Base-by-base conservation (phyloP, 805 yeast species). In the Diddensiella caesifluorescens region DNA sequence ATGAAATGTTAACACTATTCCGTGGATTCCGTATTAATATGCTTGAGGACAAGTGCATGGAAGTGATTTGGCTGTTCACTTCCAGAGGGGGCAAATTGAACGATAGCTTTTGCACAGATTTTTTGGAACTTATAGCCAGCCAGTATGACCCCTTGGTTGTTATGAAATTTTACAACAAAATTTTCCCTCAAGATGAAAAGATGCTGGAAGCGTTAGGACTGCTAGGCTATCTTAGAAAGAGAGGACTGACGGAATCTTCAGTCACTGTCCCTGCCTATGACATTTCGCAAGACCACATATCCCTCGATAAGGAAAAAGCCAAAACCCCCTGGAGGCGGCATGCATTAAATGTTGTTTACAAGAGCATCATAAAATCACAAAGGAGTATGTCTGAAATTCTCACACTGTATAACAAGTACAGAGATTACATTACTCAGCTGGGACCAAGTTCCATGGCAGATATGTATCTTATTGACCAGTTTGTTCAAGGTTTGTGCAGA, bases 1-100 rank as follows among this genome's bases (percentile, higher is more conserved):
- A 38, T n/a, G 29, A 29, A 16, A 22, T 42, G 47, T 5, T 53
- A 51, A 58, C 34, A 41, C 41, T 60, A 2, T 52, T 59, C 39
- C 51, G 52, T 23, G 51, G 54, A 20, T 60, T 60, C 29, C 43
- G 63, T 3, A 33, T 48, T 5, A 32, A 47, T 16, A 60, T 60
- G 5, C 45, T 50, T 9, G 55, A 54, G 4, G 53, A 40, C 15
- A 55, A 56, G 34, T 57, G 61, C 45, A 42, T 35, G 21, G 57
- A 56, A 7, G 47, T 55, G 2, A 27, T 59, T 6, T n/a, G 36
- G 9, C 36, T 47, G 13, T 42, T 52, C 10, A 34, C 51, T 12
- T 25, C 36, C 6, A 26, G 35, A 6, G 36, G 45, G n/a, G 38
- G 30, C 12, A 42, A 48, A 22, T 41, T 58, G 9, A 15, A 42